Evolutionary conservation across 2,329 filamentous ascomycete species (phyloP).

Genomic region (Pseudogymnoascus sp.): DNA sequence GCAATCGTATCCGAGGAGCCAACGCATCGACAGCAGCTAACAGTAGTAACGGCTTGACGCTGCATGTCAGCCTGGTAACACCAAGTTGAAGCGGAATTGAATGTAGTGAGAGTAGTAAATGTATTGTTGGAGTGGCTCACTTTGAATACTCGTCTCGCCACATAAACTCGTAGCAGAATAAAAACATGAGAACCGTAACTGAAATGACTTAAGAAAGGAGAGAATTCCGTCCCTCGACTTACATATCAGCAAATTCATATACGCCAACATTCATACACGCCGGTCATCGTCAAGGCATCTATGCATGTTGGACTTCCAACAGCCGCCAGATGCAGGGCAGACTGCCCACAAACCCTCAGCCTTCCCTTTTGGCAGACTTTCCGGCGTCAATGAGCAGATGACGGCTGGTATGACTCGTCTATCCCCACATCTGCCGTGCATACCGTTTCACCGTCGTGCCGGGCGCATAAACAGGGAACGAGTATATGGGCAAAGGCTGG

Average conservation of each 20-base stretch:
- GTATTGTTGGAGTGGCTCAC: background rate
- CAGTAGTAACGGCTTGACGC: background rate
- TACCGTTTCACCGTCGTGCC: background rate
- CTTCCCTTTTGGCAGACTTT: background rate
- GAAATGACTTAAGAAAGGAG: background rate
- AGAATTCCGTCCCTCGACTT: background rate
- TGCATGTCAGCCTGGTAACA: background rate
- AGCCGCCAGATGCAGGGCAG: background rate
- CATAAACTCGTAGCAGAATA: background rate
- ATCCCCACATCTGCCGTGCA: background rate
- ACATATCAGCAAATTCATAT: background rate
- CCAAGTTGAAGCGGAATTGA: background rate
- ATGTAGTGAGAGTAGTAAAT: background rate
- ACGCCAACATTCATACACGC: background rate
- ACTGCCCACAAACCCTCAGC: background rate
- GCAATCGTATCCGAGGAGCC: constrained; percentile 3
- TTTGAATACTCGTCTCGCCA: background rate
- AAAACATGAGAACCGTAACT: background rate
- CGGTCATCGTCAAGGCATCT: background rate
- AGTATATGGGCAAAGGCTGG: background rate
- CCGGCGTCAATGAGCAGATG: background rate
- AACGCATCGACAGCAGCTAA: background rate
- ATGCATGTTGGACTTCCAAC: constrained; percentile 3
- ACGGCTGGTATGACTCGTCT: constrained; percentile 1
- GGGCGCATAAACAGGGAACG: background rate